Base-by-base conservation (phyloP, 1,284 basidiomycete species). In the Rhodotorula glutinis region DNA sequence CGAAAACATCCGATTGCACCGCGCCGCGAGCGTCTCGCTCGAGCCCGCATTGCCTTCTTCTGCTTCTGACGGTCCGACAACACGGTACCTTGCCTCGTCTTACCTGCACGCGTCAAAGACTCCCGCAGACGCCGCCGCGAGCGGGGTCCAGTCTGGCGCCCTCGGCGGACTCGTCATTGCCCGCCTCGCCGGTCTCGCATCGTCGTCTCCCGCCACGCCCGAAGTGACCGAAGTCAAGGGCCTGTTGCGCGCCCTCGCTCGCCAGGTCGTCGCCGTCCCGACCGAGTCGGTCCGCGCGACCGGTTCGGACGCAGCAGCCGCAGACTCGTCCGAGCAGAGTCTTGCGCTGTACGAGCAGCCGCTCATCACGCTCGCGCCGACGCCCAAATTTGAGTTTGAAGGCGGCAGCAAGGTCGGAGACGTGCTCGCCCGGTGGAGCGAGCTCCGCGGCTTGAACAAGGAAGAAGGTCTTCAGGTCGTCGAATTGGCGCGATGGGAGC, bases 231-330 rank as follows among this genome's bases (percentile, higher is more conserved):
- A 88, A 55, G 79, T 91, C 27, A 82, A 83, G 33, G 82, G 83
- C n/a, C 80, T 96, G 5, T 86, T 89, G 69, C 86, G 91, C 27
- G 86, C 88, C 9, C 74, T 96, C 13, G 90, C 89, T 2, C 84
- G 91, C 58, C 94, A 96, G 79, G 87, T 91, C 44, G 88, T 88
- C 16, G 93, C 92, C 2, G 89, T 94, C 78, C 85, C 89, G 33
- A 91, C 91, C 0, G 80, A 79, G n/a, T 82, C 82, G 0, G 82
- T 96, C 53, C 79, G 75, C 19, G 74, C 80, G 3, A 65, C 77
- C 5, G 46, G 23, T 21, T 19, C 33, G 10, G 29, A 14, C 29
- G 21, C 66, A 5, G 33, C 23, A 38, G n/a, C 53, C 2, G 29
- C 55, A 4, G 81, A 80, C 8, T 78, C 78, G 21, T 81, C 80